Base-by-base conservation (phyloP, 306 rosid genomes). In the Hippophae rhamnoides region DNA sequence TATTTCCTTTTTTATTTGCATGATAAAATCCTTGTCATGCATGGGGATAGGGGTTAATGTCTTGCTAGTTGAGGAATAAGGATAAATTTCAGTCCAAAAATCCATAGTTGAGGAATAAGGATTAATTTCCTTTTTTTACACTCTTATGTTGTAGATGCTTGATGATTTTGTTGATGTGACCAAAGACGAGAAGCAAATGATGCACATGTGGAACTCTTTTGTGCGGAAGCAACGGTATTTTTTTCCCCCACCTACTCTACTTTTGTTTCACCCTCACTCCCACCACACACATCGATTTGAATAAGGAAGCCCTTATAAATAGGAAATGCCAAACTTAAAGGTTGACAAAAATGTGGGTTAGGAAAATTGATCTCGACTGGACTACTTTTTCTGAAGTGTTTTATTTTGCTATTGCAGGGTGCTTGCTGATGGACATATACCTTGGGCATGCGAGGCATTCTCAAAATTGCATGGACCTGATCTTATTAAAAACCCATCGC, bases 361-460 rank as follows among this genome's bases (percentile, higher is more conserved):
- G 38, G 38, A 31, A 31, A 1, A 31, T 18, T 18, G 23, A 18
- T 18, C 23, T 18, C 23, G 23, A 31, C 18, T 42, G 1, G 18
- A 8, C 0, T 72, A 61, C 66, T 40, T 72, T 14, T 61, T 67
- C 56, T 69, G 50, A 64, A 61, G 52, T 25, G 27, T 52, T 72
- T 70, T 66, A n/a, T 63, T 58, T 69, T 57, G 47, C 52, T 70
- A 54, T 57, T 47, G 43, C 84, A 92, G 96, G 56, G 96, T 92
- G 61, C 81, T 69, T 56, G 85, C 86, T 3, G 93, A 85, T 68
- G 82, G 93, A 54, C 99, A 92, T 62, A 53, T 88, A 64, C 83
- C 80, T 18, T 92, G 96, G 99, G 84, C 96, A 8, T 92, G 79
- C 13, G 86, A 81, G 61, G 95, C 93, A 44, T 88, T 92, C 79